Percentiles rank a stretch among this genome's conserved stretches.
Conservation (phyloP, 2,329 filamentous ascomycete genomes). For the Chrysoporthe austroafricana region DNA sequence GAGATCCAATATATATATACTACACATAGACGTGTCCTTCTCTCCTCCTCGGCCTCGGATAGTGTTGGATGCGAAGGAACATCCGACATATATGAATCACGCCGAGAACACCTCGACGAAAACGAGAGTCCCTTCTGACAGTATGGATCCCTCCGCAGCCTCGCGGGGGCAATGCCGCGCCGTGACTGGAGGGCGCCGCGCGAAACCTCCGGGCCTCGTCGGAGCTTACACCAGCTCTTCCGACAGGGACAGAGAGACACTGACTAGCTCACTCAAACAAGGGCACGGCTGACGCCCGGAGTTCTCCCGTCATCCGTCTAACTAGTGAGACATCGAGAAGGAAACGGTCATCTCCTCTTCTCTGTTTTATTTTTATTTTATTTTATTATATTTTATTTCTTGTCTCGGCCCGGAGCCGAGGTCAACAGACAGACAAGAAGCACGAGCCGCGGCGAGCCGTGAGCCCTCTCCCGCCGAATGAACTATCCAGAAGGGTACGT, state of each 20-base stretch:
- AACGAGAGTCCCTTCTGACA: neutral
- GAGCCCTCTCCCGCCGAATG: too few relatives aligned
- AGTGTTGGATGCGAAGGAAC: too few relatives aligned
- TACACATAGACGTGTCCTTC: neutral
- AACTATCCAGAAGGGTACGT: neutral
- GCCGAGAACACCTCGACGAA: neutral
- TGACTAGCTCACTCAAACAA: neutral
- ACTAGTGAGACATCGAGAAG: too few relatives aligned
- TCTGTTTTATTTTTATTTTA: neutral
- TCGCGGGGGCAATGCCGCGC: neutral
- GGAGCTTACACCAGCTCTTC: constrained; percentile 13
- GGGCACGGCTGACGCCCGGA: too few relatives aligned
- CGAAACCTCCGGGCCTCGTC: constrained; percentile 24
- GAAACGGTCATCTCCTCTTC: neutral
- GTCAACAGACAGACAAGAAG: neutral
- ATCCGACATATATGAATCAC: neutral
- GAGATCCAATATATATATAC: neutral
- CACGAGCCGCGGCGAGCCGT: too few relatives aligned
- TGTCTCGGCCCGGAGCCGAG: neutral
- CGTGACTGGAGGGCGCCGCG: constrained; percentile 16
- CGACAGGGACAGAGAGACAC: neutral
- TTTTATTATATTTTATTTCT: too few relatives aligned
- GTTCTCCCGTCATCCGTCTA: too few relatives aligned
- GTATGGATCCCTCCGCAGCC: constrained; percentile 3
- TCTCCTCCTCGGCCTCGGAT: neutral